A percentile compares a stretch with the other conserved stretches of the same genome.
Conservation (phyloP, 78 protist genomes). For the Dictyostelium firmibasis region DNA sequence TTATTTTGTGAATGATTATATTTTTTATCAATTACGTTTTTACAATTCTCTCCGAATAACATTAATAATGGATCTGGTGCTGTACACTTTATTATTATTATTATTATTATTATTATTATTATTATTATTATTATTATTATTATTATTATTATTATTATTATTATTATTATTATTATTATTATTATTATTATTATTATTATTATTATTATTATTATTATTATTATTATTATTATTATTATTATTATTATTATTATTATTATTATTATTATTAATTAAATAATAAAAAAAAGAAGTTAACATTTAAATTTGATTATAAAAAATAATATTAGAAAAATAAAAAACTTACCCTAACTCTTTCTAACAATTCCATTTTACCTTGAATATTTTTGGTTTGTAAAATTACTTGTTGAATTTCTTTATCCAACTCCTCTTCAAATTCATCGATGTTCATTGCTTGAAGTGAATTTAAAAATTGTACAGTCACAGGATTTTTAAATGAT, state of each 20-base stretch:
- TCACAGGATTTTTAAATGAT: neutral
- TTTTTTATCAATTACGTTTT: neutral
- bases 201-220: too few relatives aligned
- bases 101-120: too few relatives aligned
- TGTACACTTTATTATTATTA: constrained; percentile 8
- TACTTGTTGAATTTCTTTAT: constrained; percentile 73
- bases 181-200: too few relatives aligned
- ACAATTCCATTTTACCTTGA: constrained; percentile 61
- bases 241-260: too few relatives aligned
- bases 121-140: too few relatives aligned
- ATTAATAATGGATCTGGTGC: constrained; percentile 74
- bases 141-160: too few relatives aligned
- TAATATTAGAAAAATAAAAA: neutral
- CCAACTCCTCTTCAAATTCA: constrained; percentile 71
- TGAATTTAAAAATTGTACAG: constrained; percentile 20
- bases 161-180: too few relatives aligned
- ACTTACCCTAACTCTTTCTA: constrained; percentile 59
- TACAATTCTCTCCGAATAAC: constrained; percentile 66
- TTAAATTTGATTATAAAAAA: neutral
- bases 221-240: too few relatives aligned
- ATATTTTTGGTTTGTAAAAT: constrained; percentile 64
- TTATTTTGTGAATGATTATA: neutral
- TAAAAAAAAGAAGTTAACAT: neutral
- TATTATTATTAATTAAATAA: too few relatives aligned
- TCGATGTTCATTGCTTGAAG: constrained; percentile 21